A percentile compares a stretch with the other conserved stretches of the same genome.
Conservation (phyloP, 179 eudicot genomes). For the Heliamphora pulchella region DNA sequence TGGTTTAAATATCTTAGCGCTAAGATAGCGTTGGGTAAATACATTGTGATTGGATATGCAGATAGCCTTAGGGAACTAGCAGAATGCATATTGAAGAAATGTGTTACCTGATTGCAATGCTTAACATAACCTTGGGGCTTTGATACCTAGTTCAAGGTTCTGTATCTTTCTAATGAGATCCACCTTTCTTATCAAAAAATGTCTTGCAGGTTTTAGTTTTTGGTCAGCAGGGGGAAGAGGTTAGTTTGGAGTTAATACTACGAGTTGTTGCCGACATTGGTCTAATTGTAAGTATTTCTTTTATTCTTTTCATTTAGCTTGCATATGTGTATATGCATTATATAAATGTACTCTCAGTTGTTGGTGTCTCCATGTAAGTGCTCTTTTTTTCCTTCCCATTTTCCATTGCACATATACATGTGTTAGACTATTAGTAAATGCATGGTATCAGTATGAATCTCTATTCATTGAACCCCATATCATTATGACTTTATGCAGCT, state of each 20-base stretch:
- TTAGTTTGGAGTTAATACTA: slow-evolving; percentile 83
- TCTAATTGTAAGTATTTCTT: slow-evolving; percentile 59
- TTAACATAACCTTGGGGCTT: background rate
- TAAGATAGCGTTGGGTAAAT: too few relatives aligned
- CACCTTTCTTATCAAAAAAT: slow-evolving; percentile 9
- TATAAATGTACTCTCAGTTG: background rate
- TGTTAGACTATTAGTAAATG: background rate
- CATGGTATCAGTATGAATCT: background rate
- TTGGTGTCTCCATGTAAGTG: background rate
- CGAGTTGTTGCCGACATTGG: slow-evolving; percentile 98
- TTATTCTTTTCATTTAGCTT: background rate
- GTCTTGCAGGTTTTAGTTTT: slow-evolving; percentile 61
- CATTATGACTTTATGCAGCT: background rate
- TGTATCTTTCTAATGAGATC: background rate
- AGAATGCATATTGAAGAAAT: too few relatives aligned
- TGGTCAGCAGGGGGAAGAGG: slow-evolving; percentile 93
- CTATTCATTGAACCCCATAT: background rate
- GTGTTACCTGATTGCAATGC: background rate
- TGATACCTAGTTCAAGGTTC: background rate
- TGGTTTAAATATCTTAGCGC: too few relatives aligned
- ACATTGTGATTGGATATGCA: too few relatives aligned
- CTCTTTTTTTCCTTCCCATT: background rate
- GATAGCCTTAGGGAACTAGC: too few relatives aligned
- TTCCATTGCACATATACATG: background rate
- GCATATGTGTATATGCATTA: background rate